Percentiles rank a stretch among this genome's conserved stretches.
Evolutionary conservation across 2,329 filamentous ascomycete species (phyloP).

Genomic region (Orbilia quercus): DNA sequence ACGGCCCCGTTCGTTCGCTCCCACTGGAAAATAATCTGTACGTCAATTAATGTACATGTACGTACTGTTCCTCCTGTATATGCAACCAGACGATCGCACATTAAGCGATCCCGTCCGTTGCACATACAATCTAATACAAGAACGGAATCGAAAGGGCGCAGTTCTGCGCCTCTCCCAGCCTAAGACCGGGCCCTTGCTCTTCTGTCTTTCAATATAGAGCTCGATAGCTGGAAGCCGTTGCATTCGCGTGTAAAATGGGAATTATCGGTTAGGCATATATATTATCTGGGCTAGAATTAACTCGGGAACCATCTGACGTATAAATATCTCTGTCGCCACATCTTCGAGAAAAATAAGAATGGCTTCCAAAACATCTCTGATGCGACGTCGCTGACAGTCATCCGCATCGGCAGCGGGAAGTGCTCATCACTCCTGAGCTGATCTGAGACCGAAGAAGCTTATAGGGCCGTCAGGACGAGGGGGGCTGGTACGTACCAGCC

Average conservation of each 20-base stretch:
- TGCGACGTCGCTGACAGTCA: slow-evolving; percentile 34
- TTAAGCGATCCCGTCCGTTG: slow-evolving; percentile 57
- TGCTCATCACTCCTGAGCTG: slow-evolving; percentile 47
- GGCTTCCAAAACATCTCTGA: neutral
- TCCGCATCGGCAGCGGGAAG: slow-evolving; percentile 50
- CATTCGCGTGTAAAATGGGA: slow-evolving; percentile 16
- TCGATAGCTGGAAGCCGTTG: slow-evolving; percentile 32
- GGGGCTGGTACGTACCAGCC: slow-evolving; percentile 9
- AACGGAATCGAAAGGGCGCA: slow-evolving; percentile 34
- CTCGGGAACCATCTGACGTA: slow-evolving; percentile 1
- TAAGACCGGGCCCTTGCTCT: slow-evolving; percentile 41
- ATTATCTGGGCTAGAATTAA: neutral
- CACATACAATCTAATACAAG: slow-evolving; percentile 42
- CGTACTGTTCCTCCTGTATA: slow-evolving; percentile 48
- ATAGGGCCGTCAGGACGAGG: slow-evolving; percentile 16
- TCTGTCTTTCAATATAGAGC: neutral
- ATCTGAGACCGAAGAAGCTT: slow-evolving; percentile 47
- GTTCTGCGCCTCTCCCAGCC: slow-evolving; percentile 25
- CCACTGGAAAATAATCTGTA: slow-evolving; percentile 22
- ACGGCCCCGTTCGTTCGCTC: slow-evolving; percentile 33
- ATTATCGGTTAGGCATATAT: slow-evolving; percentile 47
- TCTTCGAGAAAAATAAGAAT: too few relatives aligned
- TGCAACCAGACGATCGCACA: slow-evolving; percentile 56
- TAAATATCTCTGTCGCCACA: slow-evolving; percentile 13
- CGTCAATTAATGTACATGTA: slow-evolving; percentile 32